Percentiles rank a stretch among this genome's conserved stretches.
These are phyloP conservation scores for Phialemoniopsis sp. DNA, from an alignment of 2,329 filamentous ascomycete species.

Conservation along the genomic window DNA sequence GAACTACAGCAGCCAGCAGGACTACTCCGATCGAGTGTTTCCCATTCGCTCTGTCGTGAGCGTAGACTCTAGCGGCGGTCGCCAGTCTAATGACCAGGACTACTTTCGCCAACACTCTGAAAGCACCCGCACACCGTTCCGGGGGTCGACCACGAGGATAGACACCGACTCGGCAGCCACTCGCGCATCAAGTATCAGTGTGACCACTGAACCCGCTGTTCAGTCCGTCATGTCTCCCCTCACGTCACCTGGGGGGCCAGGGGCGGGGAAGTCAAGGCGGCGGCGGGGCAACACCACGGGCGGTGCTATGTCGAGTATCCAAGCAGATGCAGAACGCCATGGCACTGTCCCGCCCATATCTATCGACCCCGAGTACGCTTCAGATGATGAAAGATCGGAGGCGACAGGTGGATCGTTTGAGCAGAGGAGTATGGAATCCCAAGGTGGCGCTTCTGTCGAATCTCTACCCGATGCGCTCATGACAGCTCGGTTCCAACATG, in stretches of 20 bases:
- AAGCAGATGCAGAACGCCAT: constrained; percentile 36
- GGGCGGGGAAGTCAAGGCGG: constrained; percentile 1
- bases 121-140: background rate
- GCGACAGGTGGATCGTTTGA: background rate
- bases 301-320: constrained; percentile 38
- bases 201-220: constrained; percentile 6
- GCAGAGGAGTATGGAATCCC: background rate
- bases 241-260: too few species aligned
- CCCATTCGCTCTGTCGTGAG: constrained; percentile 79
- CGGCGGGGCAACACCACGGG: constrained; percentile 28
- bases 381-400: constrained; percentile 13
- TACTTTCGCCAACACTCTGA: constrained; percentile 26
- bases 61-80: constrained; percentile 52
- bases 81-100: constrained; percentile 26
- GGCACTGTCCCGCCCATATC: constrained; percentile 23
- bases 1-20: constrained; percentile 15
- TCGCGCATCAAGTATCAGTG: constrained; percentile 9
- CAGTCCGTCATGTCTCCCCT: constrained; percentile 3
- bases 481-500: constrained; percentile 74
- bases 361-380: constrained; percentile 8
- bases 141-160: constrained; percentile 14
- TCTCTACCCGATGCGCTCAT: constrained; percentile 41
- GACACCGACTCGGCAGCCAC: constrained; percentile 17
- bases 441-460: constrained; percentile 3
- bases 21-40: constrained; percentile 61